Evolutionary conservation across 2,329 filamentous ascomycete genomes (phyloP), one percentile per base, ranked within the genome.

Genomic region (Hypocrella siamensis): DNA sequence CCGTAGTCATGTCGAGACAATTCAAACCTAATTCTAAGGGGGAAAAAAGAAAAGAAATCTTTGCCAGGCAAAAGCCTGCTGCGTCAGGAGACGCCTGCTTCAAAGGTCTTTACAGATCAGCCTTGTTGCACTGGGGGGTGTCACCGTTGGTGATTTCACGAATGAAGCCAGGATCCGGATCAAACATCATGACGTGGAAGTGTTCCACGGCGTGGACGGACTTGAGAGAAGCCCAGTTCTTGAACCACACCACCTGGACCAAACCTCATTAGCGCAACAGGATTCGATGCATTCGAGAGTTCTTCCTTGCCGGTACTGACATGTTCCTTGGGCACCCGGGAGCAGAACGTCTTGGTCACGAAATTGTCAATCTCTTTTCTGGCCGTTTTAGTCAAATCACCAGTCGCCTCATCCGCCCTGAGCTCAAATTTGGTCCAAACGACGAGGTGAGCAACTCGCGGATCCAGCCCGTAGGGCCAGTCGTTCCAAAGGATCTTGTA

Each of bases 391-490:
- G 78, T 83, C 48, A 92, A 56, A 40, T 84, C 74, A 11, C 71
- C 77, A 0, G 73, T 70, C 59, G 35, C 46, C 4, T 57, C 53
- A 43, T 90, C 76, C 35, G 85, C 79, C 32, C 74, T 65, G 17
- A 94, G 61, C 30, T 69, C 64, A 46, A 93, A 93, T 54, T 93
- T 93, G 30, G 81, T 90, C 88, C 88, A 96, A 10, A 93, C 74
- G 5, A 93, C 82, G 3, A 94, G 61, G 50, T 94, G 88, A 12
- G 82, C 70, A 40, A 93, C 86, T 31, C 69, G 65, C 29, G 61
- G 48, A 44, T 90, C 83, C 32, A 94, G 64, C 0, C 83, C 85
- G 47, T 94, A 96, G 1, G 88, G 88, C 82, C 85, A 94, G 63
- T 96, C 86, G 48, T 96, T 96, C 56, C 70, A 72, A 26, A 93